A percentile compares a stretch with the other conserved stretches of the same genome.
These are phyloP conservation scores for Rhodamnia argentea DNA, from an alignment of 345 rosid genomes.

Conservation along the genomic window DNA sequence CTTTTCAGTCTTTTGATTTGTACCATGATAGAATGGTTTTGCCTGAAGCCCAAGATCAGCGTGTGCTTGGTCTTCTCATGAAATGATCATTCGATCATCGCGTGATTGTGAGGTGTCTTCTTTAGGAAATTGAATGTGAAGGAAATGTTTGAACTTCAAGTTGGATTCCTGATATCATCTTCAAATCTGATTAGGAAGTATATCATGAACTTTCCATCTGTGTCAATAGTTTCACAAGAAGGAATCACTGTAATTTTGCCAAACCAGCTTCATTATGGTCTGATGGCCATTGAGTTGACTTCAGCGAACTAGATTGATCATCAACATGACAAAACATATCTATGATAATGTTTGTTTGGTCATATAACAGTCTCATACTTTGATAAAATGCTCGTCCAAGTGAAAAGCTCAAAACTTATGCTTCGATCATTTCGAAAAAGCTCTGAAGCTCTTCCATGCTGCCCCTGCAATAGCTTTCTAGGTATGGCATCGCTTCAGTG, in stretches of 20 bases:
- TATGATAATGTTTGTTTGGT: not conserved
- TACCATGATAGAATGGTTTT: not conserved
- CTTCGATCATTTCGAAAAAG: constrained; percentile 21
- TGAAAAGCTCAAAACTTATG: not conserved
- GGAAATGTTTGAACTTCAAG: not conserved
- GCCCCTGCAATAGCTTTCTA: constrained; percentile 12
- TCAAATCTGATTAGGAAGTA: not conserved
- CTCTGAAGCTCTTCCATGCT: constrained; percentile 7
- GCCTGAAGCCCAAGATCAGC: not conserved
- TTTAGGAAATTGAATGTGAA: not conserved
- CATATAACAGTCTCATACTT: not conserved
- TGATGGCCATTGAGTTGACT: not conserved
- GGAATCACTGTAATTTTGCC: not conserved
- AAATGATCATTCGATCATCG: not conserved
- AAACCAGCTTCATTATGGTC: not conserved
- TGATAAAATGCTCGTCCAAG: not conserved
- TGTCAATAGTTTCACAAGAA: not conserved
- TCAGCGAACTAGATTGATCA: not conserved
- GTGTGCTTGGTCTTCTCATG: not conserved
- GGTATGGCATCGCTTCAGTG: not conserved
- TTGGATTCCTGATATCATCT: not conserved
- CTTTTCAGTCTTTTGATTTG: not conserved
- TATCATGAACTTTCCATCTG: not conserved
- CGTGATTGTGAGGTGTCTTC: not conserved
- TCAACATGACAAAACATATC: not conserved